phyloP scores from a whole-genome alignment of 106 monocot species.

The Dendrobium catenatum region DNA sequence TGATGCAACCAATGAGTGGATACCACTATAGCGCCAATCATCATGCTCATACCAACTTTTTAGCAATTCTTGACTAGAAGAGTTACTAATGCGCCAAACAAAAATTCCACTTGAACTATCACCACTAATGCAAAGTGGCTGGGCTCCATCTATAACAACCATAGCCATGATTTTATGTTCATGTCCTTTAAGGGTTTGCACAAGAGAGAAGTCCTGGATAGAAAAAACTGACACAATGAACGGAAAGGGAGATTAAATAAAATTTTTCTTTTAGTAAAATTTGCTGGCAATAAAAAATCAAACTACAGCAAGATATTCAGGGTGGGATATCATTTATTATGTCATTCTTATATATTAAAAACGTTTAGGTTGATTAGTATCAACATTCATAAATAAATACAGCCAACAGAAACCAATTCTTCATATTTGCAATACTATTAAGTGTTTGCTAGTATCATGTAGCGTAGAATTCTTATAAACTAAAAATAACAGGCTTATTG shows the following conservation, averaged over 20 bases:
- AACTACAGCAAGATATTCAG: neutral
- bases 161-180: slow-evolving; percentile 77
- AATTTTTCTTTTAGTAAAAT: neutral
- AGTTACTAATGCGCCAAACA: slow-evolving; percentile 50
- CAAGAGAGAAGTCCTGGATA: slow-evolving; percentile 73
- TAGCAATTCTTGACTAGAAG: slow-evolving; percentile 29
- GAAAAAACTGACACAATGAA: neutral
- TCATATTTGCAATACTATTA: neutral
- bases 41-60: slow-evolving; percentile 86
- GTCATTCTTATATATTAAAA: neutral
- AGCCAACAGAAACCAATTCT: neutral
- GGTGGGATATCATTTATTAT: neutral
- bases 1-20: slow-evolving; percentile 68
- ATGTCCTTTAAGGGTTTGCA: slow-evolving; percentile 61
- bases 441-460: neutral
- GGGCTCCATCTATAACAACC: slow-evolving; percentile 26
- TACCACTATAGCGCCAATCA: slow-evolving; percentile 86
- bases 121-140: slow-evolving; percentile 65
- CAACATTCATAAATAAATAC: neutral
- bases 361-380: neutral
- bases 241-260: neutral
- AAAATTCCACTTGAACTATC: slow-evolving; percentile 79
- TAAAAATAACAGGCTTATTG: neutral
- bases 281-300: neutral
- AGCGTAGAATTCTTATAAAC: neutral